phyloP scores from a whole-genome alignment of 257 asterid species.

The Linderniella brevidens region DNA sequence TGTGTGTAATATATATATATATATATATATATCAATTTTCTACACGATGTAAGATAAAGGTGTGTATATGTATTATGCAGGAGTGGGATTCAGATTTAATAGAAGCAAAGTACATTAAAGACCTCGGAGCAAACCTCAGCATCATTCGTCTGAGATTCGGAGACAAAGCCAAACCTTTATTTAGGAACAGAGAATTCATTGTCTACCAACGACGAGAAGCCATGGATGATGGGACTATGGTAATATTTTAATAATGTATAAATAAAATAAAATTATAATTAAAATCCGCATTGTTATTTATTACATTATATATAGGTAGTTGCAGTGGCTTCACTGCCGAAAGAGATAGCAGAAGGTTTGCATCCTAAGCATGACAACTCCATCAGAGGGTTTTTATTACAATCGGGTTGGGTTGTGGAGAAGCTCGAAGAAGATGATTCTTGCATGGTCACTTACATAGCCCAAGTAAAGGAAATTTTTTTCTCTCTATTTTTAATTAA shows the following conservation, averaged over 20 bases:
- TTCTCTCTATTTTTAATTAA: too few species aligned
- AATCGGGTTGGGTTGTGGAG: conserved; percentile 96
- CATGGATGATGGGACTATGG: conserved; percentile 93
- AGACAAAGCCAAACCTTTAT: conserved; percentile 67
- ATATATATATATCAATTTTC: too few species aligned
- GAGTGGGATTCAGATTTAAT: conserved; percentile 84
- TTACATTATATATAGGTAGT: conserved; percentile 35
- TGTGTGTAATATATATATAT: too few species aligned
- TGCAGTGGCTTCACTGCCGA: conserved; percentile 94
- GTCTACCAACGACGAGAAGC: conserved; percentile 83
- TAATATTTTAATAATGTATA: conserved; percentile 6
- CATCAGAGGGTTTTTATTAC: conserved; percentile 58
- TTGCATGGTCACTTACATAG: conserved; percentile 83
- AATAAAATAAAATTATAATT: background rate
- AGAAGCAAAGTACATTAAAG: conserved; percentile 67
- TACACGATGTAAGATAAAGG: too few species aligned
- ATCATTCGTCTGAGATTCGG: conserved; percentile 68
- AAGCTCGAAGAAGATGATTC: conserved; percentile 66
- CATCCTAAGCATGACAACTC: conserved; percentile 74
- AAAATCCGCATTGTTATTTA: background rate
- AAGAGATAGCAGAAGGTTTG: conserved; percentile 80
- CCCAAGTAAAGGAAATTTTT: conserved; percentile 44
- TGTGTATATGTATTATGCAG: too few species aligned
- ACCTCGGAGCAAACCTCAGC: conserved; percentile 63
- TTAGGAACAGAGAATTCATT: conserved; percentile 80